Evolutionary conservation across 257 asterid species (phyloP), one percentile per base, ranked within the genome.

Genomic region (Datura wrightii): DNA sequence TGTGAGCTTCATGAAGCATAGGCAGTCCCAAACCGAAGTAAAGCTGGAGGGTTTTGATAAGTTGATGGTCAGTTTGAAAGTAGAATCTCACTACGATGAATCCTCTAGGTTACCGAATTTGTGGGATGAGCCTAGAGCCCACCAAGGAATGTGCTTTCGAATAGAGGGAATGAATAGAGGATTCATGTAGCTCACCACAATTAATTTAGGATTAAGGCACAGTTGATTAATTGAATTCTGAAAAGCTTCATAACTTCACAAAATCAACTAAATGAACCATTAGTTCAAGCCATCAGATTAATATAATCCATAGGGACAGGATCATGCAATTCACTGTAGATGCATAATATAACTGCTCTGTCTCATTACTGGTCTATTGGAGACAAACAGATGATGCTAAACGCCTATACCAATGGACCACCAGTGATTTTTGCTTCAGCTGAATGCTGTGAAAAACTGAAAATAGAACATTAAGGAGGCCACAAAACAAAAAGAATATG

Each of bases 401-500:
- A 24, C 31, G 31, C 31, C 31, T 24, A 41, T 19, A 42, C 42
- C 10, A 65, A 83, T 31, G 81, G 81, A 76, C 60, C 6, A 76
- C 60, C 6, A 76, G 60, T 76, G 14, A 50, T 76, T 76, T 62
- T 76, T 31, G 46, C 62, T 76, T 76, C 62, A 67, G 66, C 62
- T 2, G 41, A 65, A 15, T 50, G 69, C 41, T 16, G 24, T 5
- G 37, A 67, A 66, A 34, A 36, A 5, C 10, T 13, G 46, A 66
- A 58, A 50, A 66, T 83, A 66, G 67, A 18, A 8, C 58, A 16
- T 42, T 42, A 42, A 81, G 81, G 58, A 50, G 84, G 83, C 69
- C 70, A 80, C 53, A 81, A 85, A 18, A 24, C n/a, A 83, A 56
- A 85, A 42, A 71, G 79, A 79, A 6, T 54, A 36, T 54, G 59